These are phyloP conservation scores for Colletotrichum sp. DNA, from an alignment of 2,329 filamentous ascomycete genomes.

Conservation along the genomic window DNA sequence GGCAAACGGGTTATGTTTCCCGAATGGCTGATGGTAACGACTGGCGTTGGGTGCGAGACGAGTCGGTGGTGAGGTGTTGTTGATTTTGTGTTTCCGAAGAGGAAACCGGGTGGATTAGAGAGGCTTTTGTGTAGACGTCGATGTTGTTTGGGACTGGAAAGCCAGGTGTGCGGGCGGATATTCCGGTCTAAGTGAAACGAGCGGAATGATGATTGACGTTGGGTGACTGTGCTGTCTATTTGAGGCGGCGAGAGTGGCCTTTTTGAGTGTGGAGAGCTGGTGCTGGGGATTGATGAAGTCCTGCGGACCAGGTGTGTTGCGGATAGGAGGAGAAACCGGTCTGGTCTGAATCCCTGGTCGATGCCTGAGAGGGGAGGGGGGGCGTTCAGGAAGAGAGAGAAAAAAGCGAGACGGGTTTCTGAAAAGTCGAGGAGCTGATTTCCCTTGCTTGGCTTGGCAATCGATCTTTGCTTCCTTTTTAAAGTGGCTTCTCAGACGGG, in stretches of 20 bases:
- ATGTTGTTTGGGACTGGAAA: background rate
- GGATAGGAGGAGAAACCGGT: background rate
- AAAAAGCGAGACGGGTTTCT: background rate
- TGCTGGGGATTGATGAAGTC: background rate
- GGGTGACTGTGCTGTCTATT: background rate
- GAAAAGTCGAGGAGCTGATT: conserved; percentile 14
- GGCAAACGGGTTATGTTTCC: background rate
- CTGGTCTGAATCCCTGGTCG: background rate
- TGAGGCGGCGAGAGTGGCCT: background rate
- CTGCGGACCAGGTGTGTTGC: background rate
- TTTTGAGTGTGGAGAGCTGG: conserved; percentile 6
- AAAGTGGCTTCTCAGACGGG: background rate
- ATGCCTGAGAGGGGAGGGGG: background rate
- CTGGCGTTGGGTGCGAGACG: background rate
- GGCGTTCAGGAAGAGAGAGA: background rate
- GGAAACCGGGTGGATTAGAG: background rate
- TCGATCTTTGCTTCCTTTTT: background rate
- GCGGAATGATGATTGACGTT: background rate
- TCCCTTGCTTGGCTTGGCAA: conserved; percentile 20
- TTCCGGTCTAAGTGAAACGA: conserved; percentile 5
- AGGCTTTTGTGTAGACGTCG: background rate
- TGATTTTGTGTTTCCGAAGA: background rate
- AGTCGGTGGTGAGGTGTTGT: background rate
- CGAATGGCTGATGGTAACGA: background rate
- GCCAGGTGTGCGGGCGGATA: background rate